Evolutionary conservation across 2,329 filamentous ascomycete species (phyloP), one percentile per base, ranked within the genome.

Genomic region (Tolypocladium tundrense): DNA sequence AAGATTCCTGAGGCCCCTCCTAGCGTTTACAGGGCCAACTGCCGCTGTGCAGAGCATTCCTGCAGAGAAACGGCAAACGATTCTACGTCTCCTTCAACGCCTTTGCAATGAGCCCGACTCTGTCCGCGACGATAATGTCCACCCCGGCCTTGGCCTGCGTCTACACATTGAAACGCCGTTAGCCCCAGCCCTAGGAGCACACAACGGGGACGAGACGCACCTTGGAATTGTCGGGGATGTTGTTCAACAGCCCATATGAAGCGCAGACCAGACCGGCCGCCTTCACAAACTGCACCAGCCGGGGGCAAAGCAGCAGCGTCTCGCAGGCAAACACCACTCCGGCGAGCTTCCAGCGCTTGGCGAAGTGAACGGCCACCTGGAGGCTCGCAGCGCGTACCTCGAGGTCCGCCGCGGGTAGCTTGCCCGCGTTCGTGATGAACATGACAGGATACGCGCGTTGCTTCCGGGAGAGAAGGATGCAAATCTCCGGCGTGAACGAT

Each of bases 321-420:
- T 76, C 70, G 7, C 69, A 69, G 1, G 68, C 67, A 21, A 73
- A 63, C 21, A 75, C 69, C 37, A 76, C 58, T 0, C 74, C 74
- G 8, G 65, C 54, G 11, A 76, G 64, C 8, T 65, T 63, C 73
- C 73, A 76, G 40, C 63, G 58, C 45, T 64, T 66, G 16, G 74
- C 73, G 59, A 75, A 76, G n/a, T 64, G 63, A 21, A 74, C 63
- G 1, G 70, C 74, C 27, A 63, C 64, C 57, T 75, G 70, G 13
- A 75, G 58, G 58, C 68, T 74, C n/a, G 62, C 63, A 1, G 69
- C 71, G 21, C 73, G 67, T 41, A 67, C 59, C 58, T 74, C 71
- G 48, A 66, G 57, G 57, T 74, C 72, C 21, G 53, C 56, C 58
- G 61, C 63, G 2, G 68, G 66, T 2, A 61, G 24, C 54, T 65